These are phyloP conservation scores for Lolium perenne DNA, from an alignment of 176 grass and related monocot genomes.

Conservation along the genomic window DNA sequence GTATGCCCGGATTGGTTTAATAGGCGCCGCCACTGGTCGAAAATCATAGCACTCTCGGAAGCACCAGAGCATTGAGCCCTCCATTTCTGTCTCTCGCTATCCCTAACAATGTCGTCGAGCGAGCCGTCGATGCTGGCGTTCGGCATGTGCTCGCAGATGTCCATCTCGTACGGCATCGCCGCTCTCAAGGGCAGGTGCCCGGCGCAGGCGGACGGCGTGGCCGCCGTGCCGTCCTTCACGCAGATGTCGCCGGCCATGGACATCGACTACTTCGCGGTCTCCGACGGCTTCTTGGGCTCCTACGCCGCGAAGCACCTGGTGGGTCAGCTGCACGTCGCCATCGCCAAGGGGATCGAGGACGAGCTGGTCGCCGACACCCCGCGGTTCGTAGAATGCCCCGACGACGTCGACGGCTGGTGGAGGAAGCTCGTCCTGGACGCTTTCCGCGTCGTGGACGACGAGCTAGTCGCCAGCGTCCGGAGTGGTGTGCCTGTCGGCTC, in stretches of 20 bases:
- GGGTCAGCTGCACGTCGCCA: neutral
- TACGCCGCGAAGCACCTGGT: neutral
- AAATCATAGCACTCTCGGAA: too few relatives aligned
- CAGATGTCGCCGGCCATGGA: neutral
- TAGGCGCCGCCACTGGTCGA: neutral
- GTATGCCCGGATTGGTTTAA: too few relatives aligned
- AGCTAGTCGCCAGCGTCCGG: neutral
- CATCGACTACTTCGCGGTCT: neutral
- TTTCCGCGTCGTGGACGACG: neutral
- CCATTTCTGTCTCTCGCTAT: neutral
- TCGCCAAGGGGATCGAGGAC: neutral
- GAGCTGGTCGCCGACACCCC: neutral
- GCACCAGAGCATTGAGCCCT: too few relatives aligned
- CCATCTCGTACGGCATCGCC: conserved; percentile 3
- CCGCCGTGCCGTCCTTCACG: neutral
- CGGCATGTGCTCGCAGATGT: neutral
- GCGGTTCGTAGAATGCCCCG: neutral
- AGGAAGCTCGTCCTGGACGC: neutral
- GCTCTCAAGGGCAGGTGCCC: neutral
- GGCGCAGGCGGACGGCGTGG: neutral
- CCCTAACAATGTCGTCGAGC: neutral
- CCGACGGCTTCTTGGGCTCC: neutral
- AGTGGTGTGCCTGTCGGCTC: neutral
- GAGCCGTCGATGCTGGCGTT: neutral
- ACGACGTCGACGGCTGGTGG: neutral